A percentile compares a stretch with the other conserved stretches of the same genome.
Conservation (phyloP, 768 basidiomycete species). For the Scleroderma bovista region DNA sequence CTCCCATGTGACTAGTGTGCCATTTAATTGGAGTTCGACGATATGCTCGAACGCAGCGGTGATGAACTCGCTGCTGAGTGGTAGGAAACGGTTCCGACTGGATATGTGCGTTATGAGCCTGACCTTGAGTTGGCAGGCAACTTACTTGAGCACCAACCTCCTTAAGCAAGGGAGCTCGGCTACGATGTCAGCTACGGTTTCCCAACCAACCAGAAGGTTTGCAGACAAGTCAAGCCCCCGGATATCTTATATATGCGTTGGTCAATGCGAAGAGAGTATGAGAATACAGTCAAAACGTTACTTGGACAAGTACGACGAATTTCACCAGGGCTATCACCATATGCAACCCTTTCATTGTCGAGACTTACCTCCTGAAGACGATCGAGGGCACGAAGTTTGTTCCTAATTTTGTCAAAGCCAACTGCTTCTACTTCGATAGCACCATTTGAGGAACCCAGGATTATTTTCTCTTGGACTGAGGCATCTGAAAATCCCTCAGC, state of each 20-base stretch:
- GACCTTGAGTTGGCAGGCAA: constrained; percentile 12
- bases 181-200: constrained; percentile 56
- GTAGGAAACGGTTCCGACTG: constrained; percentile 65
- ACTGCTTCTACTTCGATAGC: constrained; percentile 86
- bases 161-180: constrained; percentile 56
- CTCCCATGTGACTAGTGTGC: constrained; percentile 65
- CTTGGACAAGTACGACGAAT: constrained; percentile 62
- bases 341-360: constrained; percentile 59
- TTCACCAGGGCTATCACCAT: constrained; percentile 43
- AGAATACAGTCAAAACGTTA: constrained; percentile 34
- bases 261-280: constrained; percentile 10
- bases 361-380: constrained; percentile 76
- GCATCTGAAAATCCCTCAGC: constrained; percentile 55
- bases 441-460: constrained; percentile 78
- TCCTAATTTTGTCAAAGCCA: constrained; percentile 70
- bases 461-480: constrained; percentile 51
- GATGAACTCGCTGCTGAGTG: constrained; percentile 31
- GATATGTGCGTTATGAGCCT: constrained; percentile 11
- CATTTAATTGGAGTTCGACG: constrained; percentile 68
- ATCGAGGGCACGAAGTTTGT: constrained; percentile 59
- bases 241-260: constrained; percentile 46
- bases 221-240: constrained; percentile 77
- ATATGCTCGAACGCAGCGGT: constrained; percentile 44
- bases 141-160: constrained; percentile 76
- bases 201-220: constrained; percentile 71